Evolutionary conservation across 176 grass and related monocot species (phyloP).

Genomic region (Triticum turgidum): DNA sequence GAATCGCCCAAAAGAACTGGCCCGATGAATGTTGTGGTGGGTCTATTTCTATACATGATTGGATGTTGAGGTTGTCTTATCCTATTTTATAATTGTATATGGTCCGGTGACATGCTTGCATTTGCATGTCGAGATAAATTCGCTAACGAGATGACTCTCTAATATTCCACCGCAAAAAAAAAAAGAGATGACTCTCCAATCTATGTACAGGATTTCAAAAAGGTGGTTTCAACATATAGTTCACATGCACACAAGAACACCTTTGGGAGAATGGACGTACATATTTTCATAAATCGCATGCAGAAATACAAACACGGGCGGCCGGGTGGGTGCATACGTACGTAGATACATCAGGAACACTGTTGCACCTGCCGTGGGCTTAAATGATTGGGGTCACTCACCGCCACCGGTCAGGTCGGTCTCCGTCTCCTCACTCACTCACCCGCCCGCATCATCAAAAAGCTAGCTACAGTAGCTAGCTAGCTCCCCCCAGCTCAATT

Average conservation of each 20-base stretch:
- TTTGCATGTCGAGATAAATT: too few relatives aligned
- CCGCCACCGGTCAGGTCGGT: slow-evolving; percentile 14
- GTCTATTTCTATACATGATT: too few relatives aligned
- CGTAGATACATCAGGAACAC: not conserved
- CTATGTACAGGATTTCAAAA: too few relatives aligned
- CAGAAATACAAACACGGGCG: not conserved
- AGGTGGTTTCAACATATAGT: not conserved
- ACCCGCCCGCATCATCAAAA: slow-evolving; percentile 1
- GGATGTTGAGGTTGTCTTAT: too few relatives aligned
- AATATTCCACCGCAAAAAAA: too few relatives aligned
- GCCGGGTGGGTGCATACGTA: not conserved
- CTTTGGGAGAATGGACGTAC: not conserved
- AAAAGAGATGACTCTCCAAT: too few relatives aligned
- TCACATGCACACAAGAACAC: not conserved
- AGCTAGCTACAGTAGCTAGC: not conserved
- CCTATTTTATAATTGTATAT: too few relatives aligned
- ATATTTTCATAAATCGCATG: not conserved
- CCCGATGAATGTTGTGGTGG: too few relatives aligned
- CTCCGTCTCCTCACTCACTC: slow-evolving; percentile 5
- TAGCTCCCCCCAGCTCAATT: slow-evolving; percentile 1
- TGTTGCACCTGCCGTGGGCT: slow-evolving; percentile 1
- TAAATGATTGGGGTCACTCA: slow-evolving; percentile 20
- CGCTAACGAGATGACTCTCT: too few relatives aligned
- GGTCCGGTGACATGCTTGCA: too few relatives aligned
- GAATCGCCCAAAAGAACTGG: too few relatives aligned